Percentiles rank a stretch among this genome's conserved stretches.
Conservation (phyloP, 441 rosid genomes). For the Kokia cookei region DNA sequence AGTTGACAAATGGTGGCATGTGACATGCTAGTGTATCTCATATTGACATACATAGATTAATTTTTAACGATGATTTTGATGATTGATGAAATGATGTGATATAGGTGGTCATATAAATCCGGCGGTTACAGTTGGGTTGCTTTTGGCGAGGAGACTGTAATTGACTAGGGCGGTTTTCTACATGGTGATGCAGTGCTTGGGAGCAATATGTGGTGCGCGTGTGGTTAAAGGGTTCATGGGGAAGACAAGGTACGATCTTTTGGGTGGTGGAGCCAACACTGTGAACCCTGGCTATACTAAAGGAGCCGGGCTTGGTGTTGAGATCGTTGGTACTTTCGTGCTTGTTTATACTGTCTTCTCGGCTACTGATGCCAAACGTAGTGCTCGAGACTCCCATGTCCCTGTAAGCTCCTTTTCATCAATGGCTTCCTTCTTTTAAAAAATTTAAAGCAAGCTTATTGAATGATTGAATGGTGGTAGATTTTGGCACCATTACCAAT, state of each 20-base stretch:
- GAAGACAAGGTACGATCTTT: slow-evolving; percentile 5
- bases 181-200: slow-evolving; percentile 82
- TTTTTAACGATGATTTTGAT: neutral
- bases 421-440: neutral
- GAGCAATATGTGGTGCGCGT: slow-evolving; percentile 81
- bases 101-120: slow-evolving; percentile 81
- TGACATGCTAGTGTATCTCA: neutral
- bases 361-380: slow-evolving; percentile 90
- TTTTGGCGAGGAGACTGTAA: slow-evolving; percentile 65
- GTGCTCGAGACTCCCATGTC: slow-evolving; percentile 91
- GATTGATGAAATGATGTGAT: neutral
- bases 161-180: slow-evolving; percentile 64
- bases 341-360: slow-evolving; percentile 94
- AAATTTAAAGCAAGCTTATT: neutral
- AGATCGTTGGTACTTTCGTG: slow-evolving; percentile 15
- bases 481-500: slow-evolving; percentile 87
- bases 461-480: slow-evolving; percentile 17
- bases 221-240: slow-evolving; percentile 74
- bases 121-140: slow-evolving; percentile 75
- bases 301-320: neutral
- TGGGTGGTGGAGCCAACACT: slow-evolving; percentile 1
- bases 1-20: no score
- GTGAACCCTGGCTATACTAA: neutral
- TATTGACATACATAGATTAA: neutral
- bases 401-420: slow-evolving; percentile 37